Evolutionary conservation across 768 basidiomycete species (phyloP), one percentile per base, ranked within the genome.

Genomic region (Mycena galericulata): DNA sequence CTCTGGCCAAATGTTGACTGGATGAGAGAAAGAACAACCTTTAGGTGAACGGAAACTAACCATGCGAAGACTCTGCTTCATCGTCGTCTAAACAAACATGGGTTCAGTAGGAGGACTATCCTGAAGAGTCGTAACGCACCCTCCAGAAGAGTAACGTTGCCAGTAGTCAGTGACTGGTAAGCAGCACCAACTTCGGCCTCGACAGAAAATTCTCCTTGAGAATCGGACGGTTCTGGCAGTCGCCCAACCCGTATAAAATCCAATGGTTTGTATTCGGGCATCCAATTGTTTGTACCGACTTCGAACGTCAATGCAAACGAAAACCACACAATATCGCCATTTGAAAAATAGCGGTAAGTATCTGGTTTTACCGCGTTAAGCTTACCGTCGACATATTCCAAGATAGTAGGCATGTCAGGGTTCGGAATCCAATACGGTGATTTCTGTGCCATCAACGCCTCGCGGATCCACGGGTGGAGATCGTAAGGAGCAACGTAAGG

Each of bases 311-410:
- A 15, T 22, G 56, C 56, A 22, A 58, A 58, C 6, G 55, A 56
- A 24, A 56, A 56, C 55, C 55, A 56, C 2, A 56, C 55, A 17
- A 56, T n/a, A 26, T 58, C 56, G 2, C 56, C 56, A 29, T 18
- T 27, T 15, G 29, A 3, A 43, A 58, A 58, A 22, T 58, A 58
- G 7, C 29, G 56, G 20, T 40, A 12, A 8, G 9, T 15, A 0
- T 15, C 20, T 8, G 56, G 56, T 12, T 41, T 15, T 7, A 58
- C 20, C 14, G 22, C 11, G 4, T 29, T 22, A 2, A 58, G 38
- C 20, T 58, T 45, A 4, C 56, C 56, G 20, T 58, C 41, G 12
- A 58, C 56, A 20, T 45, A 58, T 9, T 58, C 56, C 41, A 45
- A 26, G 15, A 58, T 30, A 17, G 24, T 15, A 1, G 56, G 56